Evolutionary conservation across 306 rosid genomes (phyloP), one percentile per base, ranked within the genome.

Genomic region (Lablab purpureus): DNA sequence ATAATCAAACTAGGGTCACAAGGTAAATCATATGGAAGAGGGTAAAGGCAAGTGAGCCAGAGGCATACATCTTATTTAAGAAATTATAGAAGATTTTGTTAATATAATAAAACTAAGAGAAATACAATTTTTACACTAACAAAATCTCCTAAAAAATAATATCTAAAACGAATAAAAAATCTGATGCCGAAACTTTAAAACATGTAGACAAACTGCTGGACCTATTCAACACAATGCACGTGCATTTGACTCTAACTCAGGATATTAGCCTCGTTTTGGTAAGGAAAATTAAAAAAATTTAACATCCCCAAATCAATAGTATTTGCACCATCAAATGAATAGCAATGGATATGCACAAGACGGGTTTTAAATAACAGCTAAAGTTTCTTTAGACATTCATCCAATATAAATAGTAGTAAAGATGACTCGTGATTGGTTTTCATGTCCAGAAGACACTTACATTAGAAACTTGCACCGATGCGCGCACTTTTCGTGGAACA

Each of bases 401-500:
- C 64, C 18, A 69, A 68, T 47, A 51, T 73, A 67, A 32, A 71
- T 60, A n/a, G 47, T 41, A 21, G 60, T 73, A 34, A 78, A 71
- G 34, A 22, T 7, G 72, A 51, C 59, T 40, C 10, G n/a, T 47
- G 37, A 70, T 71, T 34, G 68, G 19, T 46, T 50, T 28, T 46
- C 19, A 43, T 67, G 69, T 62, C 52, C 17, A 55, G 37, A 60
- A 73, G 47, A 22, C 59, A 88, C 98, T 91, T 85, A 95, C 99
- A 52, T 89, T 85, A 74, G 96, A 91, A 81, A 90, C 92, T 85
- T 84, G 87, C 76, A 84, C 87, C 10, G 95, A 90, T 3, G 92
- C 82, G 67, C 80, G 88, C 67, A 45, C 66, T 34, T 80, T 81
- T 45, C 84, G 76, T 7, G 87, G 88, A 28, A 83, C 85, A 45